phyloP scores from a whole-genome alignment of 345 rosid species.

The Bretschneidera sinensis region DNA sequence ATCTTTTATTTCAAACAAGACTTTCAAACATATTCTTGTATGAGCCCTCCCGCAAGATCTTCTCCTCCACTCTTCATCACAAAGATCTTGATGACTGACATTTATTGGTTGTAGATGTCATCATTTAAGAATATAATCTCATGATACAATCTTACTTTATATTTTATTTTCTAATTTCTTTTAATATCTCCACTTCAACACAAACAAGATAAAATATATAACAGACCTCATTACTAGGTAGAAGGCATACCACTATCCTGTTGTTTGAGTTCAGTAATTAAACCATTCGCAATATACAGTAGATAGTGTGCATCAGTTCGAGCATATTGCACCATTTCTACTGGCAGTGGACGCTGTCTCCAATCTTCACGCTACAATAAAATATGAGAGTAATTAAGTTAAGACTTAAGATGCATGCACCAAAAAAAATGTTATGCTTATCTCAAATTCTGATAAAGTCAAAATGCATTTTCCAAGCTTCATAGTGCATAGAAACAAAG shows the following conservation, averaged over 20 bases:
- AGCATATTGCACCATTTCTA: conserved; percentile 78
- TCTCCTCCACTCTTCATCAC: neutral
- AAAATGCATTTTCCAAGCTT: no score
- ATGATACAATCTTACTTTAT: no score
- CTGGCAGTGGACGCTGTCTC: conserved; percentile 89
- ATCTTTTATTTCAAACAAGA: neutral
- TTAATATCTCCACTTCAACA: conserved; percentile 1
- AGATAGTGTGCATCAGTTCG: conserved; percentile 83
- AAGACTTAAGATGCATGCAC: conserved; percentile 3
- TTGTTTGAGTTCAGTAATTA: conserved; percentile 63
- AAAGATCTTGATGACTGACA: neutral
- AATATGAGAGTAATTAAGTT: conserved; percentile 13
- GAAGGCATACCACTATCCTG: conserved; percentile 48
- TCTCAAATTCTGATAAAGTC: no score
- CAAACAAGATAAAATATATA: conserved; percentile 12
- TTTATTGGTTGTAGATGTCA: neutral
- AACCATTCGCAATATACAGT: conserved; percentile 55
- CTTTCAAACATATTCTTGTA: neutral
- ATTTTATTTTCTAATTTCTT: neutral
- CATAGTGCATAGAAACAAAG: neutral
- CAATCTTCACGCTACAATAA: conserved; percentile 85
- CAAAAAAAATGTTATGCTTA: no score
- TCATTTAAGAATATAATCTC: neutral
- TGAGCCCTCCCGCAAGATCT: neutral
- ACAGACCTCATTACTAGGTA: neutral